These are phyloP conservation scores for Microcyclospora pomicola DNA, from an alignment of 2,329 filamentous ascomycete species.

Conservation along the genomic window DNA sequence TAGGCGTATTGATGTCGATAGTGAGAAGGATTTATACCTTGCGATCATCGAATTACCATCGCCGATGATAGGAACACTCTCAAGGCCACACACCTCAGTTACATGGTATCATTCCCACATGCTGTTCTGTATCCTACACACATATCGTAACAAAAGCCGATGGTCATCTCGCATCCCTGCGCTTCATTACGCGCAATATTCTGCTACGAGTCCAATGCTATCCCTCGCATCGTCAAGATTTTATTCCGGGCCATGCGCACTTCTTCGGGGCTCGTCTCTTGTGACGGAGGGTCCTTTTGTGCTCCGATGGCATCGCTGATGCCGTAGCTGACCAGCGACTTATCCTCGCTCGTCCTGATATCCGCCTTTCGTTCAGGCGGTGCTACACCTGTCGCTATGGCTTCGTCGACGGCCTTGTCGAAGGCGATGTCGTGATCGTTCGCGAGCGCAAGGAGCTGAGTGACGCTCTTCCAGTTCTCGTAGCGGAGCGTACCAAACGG, in stretches of 20 bases:
- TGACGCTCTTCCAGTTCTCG: constrained; percentile 36
- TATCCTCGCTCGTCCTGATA: background rate
- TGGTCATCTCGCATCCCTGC: background rate
- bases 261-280: background rate
- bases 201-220: background rate
- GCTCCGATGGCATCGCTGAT: constrained; percentile 1
- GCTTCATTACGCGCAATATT: background rate
- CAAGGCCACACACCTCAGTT: too few relatives aligned
- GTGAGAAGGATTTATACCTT: too few relatives aligned
- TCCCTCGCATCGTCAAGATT: constrained; percentile 1
- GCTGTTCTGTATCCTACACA: too few relatives aligned
- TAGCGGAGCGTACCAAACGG: constrained; percentile 34
- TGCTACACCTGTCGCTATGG: constrained; percentile 11
- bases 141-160: too few relatives aligned
- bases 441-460: constrained; percentile 28
- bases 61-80: too few relatives aligned
- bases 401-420: constrained; percentile 14
- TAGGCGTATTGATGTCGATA: too few relatives aligned
- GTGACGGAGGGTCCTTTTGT: background rate
- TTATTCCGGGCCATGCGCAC: constrained; percentile 1
- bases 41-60: too few relatives aligned
- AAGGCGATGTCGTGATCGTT: constrained; percentile 16
- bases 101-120: too few relatives aligned
- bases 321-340: background rate
- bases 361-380: constrained; percentile 9